A percentile compares a stretch with the other conserved stretches of the same genome.
phyloP scores from a whole-genome alignment of 768 basidiomycete genomes.

The Stropharia rugosoannulata region DNA sequence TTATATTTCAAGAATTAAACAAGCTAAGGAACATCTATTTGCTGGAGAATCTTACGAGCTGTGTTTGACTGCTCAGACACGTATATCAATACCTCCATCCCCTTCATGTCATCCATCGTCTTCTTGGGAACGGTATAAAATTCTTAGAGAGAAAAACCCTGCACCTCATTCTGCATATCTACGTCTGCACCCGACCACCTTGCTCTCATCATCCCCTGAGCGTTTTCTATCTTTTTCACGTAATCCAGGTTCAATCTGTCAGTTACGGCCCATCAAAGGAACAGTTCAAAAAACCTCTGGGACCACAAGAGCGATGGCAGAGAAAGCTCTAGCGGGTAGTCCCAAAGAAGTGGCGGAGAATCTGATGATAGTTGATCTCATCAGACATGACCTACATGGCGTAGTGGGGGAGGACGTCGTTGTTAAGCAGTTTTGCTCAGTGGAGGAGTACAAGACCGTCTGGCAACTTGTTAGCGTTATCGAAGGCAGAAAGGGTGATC shows the following conservation, averaged over 20 bases:
- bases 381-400: slow-evolving; percentile 87
- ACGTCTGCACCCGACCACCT: slow-evolving; percentile 70
- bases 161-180: slow-evolving; percentile 87
- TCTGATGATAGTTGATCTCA: slow-evolving; percentile 97
- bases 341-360: slow-evolving; percentile 95
- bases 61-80: slow-evolving; percentile 80
- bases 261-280: slow-evolving; percentile 94
- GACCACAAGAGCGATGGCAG: slow-evolving; percentile 64
- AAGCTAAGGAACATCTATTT: slow-evolving; percentile 72
- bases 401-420: slow-evolving; percentile 80
- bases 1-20: slow-evolving; percentile 69
- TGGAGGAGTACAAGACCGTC: slow-evolving; percentile 93
- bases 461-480: slow-evolving; percentile 97
- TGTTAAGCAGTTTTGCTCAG: slow-evolving; percentile 81
- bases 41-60: slow-evolving; percentile 93
- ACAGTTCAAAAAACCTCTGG: slow-evolving; percentile 74
- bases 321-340: slow-evolving; percentile 59
- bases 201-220: slow-evolving; percentile 90
- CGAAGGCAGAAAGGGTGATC: slow-evolving; percentile 49
- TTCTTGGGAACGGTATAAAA: slow-evolving; percentile 77
- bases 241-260: slow-evolving; percentile 61
- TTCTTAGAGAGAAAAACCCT: slow-evolving; percentile 74
- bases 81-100: slow-evolving; percentile 43
- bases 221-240: slow-evolving; percentile 84
- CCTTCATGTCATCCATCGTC: slow-evolving; percentile 29